Base-by-base conservation (phyloP, 2,329 filamentous ascomycete species). In the Ophiostoma ulmi region DNA sequence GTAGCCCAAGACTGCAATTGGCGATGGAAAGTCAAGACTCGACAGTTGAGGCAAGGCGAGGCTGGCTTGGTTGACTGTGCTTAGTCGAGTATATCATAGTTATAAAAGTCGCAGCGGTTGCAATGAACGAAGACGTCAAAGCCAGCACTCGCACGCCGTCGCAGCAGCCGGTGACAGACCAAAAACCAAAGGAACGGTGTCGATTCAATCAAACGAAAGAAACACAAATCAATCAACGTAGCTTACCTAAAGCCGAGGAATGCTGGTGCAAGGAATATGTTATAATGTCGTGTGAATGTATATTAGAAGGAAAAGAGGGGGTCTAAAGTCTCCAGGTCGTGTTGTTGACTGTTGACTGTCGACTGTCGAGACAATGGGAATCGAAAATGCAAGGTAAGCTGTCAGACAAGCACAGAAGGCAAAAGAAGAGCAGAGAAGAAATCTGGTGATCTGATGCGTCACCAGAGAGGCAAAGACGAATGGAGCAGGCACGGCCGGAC, bases 371-470 rank as follows among this genome's bases (percentile, higher is more conserved):
- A 31, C 2, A 4, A 48, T 48, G 44, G 44, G 44, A 48, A 48
- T 48, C 17, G 17, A 48, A 31, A 39, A 20, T 5, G 41, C 22
- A 35, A 22, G 48, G 44, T 26, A 22, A 61, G 55, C 26, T 31
- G 55, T 22, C 55, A 69, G 31, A 31, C 31, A 31, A 31, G 26
- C n/a, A 39, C 22, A 69, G 55, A 64, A 44, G 41, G 38, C 52
- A 38, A 64, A 61, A 55, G 17, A 69, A 44, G 68, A 70, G 61
- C 68, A 70, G n/a, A 55, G 67, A 66, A 65, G 35, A 20, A 52
- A 69, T 38, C 64, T 63, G 68, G 22, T 58, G 52, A 72, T 68
- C 11, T 58, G 52, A 70, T 68, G 66, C 68, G 64, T 61, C 65
- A 72, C 71, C 26, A 69, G 69, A 72, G 13, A 31, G 61, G 61